Percentiles rank a stretch among this genome's conserved stretches.
phyloP scores from a whole-genome alignment of 2,329 filamentous ascomycete genomes.

The Neocatenulostroma microsporum region DNA sequence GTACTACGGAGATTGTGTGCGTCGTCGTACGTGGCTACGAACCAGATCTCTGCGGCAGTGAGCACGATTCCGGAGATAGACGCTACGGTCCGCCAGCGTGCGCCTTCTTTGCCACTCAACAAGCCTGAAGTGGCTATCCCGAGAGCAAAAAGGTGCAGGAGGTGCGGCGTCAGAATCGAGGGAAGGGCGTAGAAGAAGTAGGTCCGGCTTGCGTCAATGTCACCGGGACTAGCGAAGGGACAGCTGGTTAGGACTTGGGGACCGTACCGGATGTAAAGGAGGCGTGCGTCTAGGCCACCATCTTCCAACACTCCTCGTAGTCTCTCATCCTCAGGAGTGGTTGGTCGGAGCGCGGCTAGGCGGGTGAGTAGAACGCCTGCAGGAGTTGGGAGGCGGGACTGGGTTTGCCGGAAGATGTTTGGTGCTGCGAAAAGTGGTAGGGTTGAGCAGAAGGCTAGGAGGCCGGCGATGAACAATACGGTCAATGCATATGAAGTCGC shows the following conservation, averaged over 20 bases:
- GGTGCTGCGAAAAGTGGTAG: slow-evolving; percentile 62
- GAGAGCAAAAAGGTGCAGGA: slow-evolving; percentile 65
- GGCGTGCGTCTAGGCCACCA: slow-evolving; percentile 54
- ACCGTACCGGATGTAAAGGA: slow-evolving; percentile 78
- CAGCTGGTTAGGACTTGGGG: slow-evolving; percentile 66
- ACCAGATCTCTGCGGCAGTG: slow-evolving; percentile 58
- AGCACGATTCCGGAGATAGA: slow-evolving; percentile 55
- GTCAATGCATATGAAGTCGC: slow-evolving; percentile 51
- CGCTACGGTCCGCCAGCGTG: slow-evolving; percentile 63
- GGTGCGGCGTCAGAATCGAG: slow-evolving; percentile 64
- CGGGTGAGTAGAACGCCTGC: slow-evolving; percentile 77
- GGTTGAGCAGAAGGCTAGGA: slow-evolving; percentile 52
- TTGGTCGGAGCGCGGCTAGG: slow-evolving; percentile 52
- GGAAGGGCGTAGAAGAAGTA: slow-evolving; percentile 80
- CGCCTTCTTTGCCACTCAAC: slow-evolving; percentile 55
- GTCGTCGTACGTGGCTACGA: slow-evolving; percentile 58
- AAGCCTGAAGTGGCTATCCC: slow-evolving; percentile 64
- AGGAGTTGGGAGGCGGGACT: slow-evolving; percentile 77
- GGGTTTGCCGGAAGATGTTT: slow-evolving; percentile 72
- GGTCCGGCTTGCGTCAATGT: slow-evolving; percentile 42
- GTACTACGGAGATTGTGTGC: slow-evolving; percentile 56
- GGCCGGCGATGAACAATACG: slow-evolving; percentile 50
- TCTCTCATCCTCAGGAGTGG: slow-evolving; percentile 54
- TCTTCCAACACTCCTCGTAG: slow-evolving; percentile 63
- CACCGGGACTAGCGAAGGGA: slow-evolving; percentile 57